Evolutionary conservation across 805 yeast species (phyloP).

Genomic region (Candida stauntonica): DNA sequence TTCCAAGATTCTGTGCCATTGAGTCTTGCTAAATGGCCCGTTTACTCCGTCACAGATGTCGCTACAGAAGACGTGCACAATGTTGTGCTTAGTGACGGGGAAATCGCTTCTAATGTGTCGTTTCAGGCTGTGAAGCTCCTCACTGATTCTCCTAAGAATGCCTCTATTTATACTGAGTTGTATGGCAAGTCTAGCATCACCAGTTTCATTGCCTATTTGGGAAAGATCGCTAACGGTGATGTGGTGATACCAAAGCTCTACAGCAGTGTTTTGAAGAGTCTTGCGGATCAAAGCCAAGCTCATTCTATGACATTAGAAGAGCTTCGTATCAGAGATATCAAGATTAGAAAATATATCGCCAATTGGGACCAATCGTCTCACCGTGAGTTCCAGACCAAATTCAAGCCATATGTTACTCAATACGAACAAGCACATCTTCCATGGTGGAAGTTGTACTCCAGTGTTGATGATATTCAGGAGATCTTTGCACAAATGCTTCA

Average conservation of each 20-base stretch:
- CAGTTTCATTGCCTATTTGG: constrained; percentile 13
- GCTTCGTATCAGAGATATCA: constrained; percentile 12
- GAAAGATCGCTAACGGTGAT: constrained; percentile 17
- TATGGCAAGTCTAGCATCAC: constrained; percentile 24
- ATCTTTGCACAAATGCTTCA: constrained; percentile 27
- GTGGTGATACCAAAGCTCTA: constrained; percentile 16
- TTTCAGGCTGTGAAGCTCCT: constrained; percentile 23
- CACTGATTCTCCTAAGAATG: constrained; percentile 28
- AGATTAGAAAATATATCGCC: constrained; percentile 21
- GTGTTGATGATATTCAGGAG: constrained; percentile 29
- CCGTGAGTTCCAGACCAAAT: constrained; percentile 26
- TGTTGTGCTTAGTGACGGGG: constrained; percentile 18
- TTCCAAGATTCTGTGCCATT: constrained; percentile 16
- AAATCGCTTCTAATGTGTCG: constrained; percentile 25
- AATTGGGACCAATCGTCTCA: constrained; percentile 30
- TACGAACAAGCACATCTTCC: constrained; percentile 27
- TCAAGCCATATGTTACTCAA: constrained; percentile 25
- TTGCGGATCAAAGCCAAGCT: constrained; percentile 17
- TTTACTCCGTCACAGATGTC: constrained; percentile 17
- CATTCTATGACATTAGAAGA: constrained; percentile 21
- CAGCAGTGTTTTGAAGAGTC: constrained; percentile 13
- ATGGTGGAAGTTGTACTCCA: constrained; percentile 30
- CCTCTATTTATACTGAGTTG: constrained; percentile 24
- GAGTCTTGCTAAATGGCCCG: constrained; percentile 19
- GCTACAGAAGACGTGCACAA: constrained; percentile 4